Base-by-base conservation (phyloP, 208 protist species). In the Leptomonas pyrrhocoris region DNA sequence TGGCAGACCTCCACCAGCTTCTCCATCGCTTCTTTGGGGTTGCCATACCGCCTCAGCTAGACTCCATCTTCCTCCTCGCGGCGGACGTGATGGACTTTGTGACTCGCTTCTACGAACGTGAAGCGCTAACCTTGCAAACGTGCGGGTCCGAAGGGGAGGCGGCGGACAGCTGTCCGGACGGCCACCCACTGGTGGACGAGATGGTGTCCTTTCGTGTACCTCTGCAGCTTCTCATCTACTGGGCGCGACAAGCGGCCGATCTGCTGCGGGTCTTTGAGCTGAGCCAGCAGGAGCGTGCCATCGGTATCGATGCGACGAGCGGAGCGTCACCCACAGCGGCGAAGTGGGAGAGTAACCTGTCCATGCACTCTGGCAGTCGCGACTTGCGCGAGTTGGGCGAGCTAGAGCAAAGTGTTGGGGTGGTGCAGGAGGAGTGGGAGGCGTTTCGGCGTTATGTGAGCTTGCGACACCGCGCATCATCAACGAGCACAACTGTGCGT, bases 381-480 rank as follows among this genome's bases (percentile, higher is more conserved):
- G 77, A 85, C 25, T 59, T 77, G 0, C 62, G 71, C n/a, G 61
- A 74, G 50, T 53, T 89, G 36, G 18, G 65, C 30, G 62, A 76
- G 40, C 59, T 90, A 19, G 77, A 85, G 48, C 40, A 63, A 5
- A 79, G 63, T 61, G 68, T 83, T 18, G 67, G 62, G 12, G 30
- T 79, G 31, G 66, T 90, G 28, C 79, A 62, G 13, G 75, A 77
- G 57, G 85, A 90, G 60, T 90, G 85, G 85, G 81, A 86, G 61
- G 71, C 53, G 13, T 90, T 82, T 63, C 73, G 81, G 16, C 70
- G 71, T 42, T 84, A 79, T 50, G 55, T 77, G 31, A 86, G 70
- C 45, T 43, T 86, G 25, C 67, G 66, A 2, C 43, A 78, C 2
- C 66, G 76, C 3, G 54, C 55, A 25, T 6, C 21, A 8, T 25